These are phyloP conservation scores for Schizophyllum amplum DNA, from an alignment of 1,284 basidiomycete species.

Conservation along the genomic window DNA sequence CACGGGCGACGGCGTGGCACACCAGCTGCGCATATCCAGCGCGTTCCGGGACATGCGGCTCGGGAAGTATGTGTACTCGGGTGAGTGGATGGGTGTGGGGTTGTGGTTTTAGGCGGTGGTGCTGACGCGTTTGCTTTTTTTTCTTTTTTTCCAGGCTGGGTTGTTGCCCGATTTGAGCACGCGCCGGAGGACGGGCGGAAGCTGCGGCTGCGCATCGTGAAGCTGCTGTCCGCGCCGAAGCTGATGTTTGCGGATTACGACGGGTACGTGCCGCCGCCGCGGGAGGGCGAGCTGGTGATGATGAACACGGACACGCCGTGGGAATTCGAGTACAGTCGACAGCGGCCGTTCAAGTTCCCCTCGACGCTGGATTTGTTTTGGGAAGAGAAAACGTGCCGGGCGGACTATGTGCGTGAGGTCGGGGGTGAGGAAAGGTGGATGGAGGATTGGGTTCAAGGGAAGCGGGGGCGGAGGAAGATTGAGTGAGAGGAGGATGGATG, in stretches of 20 bases:
- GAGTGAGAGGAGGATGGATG: background rate
- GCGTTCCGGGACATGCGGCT: slow-evolving; percentile 3
- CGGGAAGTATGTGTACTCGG: background rate
- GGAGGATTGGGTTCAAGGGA: background rate
- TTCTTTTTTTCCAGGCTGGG: slow-evolving; percentile 2
- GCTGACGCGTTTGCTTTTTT: no score
- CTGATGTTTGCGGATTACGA: slow-evolving; percentile 4
- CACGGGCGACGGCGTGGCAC: background rate
- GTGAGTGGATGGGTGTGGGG: no score
- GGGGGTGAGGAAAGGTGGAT: background rate
- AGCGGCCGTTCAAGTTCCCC: background rate
- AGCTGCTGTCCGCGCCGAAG: slow-evolving; percentile 6
- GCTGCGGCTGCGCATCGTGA: slow-evolving; percentile 7
- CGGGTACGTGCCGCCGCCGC: slow-evolving; percentile 6
- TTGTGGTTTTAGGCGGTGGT: no score
- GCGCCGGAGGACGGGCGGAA: background rate
- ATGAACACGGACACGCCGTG: background rate
- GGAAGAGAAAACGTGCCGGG: background rate
- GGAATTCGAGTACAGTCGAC: background rate
- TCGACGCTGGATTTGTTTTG: background rate
- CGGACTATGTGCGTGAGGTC: background rate
- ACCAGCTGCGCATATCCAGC: background rate
- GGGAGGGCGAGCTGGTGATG: slow-evolving; percentile 8
- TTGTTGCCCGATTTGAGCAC: slow-evolving; percentile 11
- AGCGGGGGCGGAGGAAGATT: background rate